These are phyloP conservation scores for Massariosphaeria phaeospora DNA, from an alignment of 495 filamentous ascomycete species.

Conservation along the genomic window DNA sequence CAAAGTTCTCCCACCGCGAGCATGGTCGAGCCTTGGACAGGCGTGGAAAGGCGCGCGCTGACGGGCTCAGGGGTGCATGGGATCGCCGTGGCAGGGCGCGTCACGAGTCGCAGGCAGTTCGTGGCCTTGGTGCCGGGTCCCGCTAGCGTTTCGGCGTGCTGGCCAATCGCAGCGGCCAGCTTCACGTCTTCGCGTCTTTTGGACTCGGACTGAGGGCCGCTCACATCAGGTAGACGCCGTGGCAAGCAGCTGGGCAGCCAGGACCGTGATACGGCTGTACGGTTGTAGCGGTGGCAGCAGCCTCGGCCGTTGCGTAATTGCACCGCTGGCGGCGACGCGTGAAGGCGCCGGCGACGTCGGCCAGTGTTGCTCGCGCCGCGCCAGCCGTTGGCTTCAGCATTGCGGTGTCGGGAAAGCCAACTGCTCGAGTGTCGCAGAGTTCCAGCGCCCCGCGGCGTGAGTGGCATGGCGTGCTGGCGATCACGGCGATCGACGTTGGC, in stretches of 20 bases:
- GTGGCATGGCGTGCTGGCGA: too few relatives aligned
- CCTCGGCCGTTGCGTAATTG: too few relatives aligned
- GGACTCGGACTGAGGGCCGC: too few relatives aligned
- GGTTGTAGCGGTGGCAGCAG: too few relatives aligned
- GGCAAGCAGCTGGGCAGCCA: constrained; percentile 21
- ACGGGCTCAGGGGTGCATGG: constrained; percentile 14
- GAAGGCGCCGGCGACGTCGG: not conserved
- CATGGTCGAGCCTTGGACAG: constrained; percentile 14
- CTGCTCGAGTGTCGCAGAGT: too few relatives aligned
- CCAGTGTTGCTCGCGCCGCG: not conserved
- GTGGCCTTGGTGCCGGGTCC: constrained; percentile 4
- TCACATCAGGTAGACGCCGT: constrained; percentile 1
- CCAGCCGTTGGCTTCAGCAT: not conserved
- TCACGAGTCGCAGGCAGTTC: not conserved
- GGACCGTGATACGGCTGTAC: too few relatives aligned
- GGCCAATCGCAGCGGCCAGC: constrained; percentile 8
- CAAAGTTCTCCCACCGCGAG: not conserved
- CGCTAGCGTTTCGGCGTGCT: not conserved
- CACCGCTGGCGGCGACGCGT: too few relatives aligned
- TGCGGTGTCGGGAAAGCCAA: not conserved
- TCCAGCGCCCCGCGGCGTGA: too few relatives aligned
- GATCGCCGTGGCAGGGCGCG: not conserved
- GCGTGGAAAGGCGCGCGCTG: not conserved
- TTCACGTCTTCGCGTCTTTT: too few relatives aligned
- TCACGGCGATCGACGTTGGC: not conserved